Conservation (phyloP, 177 flowering plant species). For the Vitis hybrid region DNA sequence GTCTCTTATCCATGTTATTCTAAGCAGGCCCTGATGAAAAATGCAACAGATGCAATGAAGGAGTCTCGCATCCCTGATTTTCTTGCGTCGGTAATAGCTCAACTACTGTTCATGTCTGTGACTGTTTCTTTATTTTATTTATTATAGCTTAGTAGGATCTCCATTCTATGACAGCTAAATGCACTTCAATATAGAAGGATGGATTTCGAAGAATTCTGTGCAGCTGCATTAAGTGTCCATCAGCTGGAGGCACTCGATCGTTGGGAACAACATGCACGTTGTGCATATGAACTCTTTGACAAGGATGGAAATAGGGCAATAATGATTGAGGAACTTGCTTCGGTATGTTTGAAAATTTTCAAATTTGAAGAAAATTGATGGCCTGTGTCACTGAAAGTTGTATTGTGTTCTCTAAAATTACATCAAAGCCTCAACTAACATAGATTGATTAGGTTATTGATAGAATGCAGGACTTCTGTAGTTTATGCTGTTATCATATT, state of each 20-base stretch:
- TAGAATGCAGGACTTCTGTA: no score
- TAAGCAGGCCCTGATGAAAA: slow-evolving; percentile 69
- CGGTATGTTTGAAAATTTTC: slow-evolving; percentile 16
- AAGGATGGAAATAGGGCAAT: slow-evolving; percentile 31
- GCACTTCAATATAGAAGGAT: slow-evolving; percentile 51
- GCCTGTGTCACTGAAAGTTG: background rate
- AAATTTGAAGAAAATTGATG: background rate
- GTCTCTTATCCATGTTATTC: slow-evolving; percentile 16
- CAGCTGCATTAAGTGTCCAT: slow-evolving; percentile 28
- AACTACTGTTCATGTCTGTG: background rate
- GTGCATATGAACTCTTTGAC: slow-evolving; percentile 31
- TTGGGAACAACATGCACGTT: slow-evolving; percentile 32
- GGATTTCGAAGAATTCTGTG: slow-evolving; percentile 35
- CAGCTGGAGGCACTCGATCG: slow-evolving; percentile 28
- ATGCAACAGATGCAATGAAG: slow-evolving; percentile 96
- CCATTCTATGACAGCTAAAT: slow-evolving; percentile 51
- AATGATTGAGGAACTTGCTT: slow-evolving; percentile 28
- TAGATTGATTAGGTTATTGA: no score
- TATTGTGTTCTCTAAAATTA: background rate
- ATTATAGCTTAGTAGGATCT: background rate
- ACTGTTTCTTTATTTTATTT: background rate
- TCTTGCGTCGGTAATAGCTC: slow-evolving; percentile 56
- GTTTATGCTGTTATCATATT: no score
- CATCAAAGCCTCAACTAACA: background rate
- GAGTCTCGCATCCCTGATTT: slow-evolving; percentile 82